Conservation (phyloP, 1,284 basidiomycete species). For the Leccinum pachyderme region DNA sequence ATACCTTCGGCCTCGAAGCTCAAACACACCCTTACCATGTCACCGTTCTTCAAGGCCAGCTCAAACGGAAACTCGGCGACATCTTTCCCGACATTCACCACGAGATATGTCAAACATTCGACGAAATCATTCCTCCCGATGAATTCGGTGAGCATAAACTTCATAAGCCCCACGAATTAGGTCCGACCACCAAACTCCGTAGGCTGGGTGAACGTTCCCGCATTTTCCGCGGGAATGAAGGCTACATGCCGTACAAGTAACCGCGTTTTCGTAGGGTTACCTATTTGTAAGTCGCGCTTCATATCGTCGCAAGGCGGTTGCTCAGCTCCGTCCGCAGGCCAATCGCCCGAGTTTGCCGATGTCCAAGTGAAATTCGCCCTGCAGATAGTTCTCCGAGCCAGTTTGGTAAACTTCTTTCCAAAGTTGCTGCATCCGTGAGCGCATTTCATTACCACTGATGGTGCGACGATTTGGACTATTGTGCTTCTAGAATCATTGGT, state of each 20-base stretch:
- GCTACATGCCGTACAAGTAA: slow-evolving; percentile 40
- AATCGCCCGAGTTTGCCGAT: slow-evolving; percentile 32
- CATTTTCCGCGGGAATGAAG: slow-evolving; percentile 30
- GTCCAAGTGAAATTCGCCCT: slow-evolving; percentile 35
- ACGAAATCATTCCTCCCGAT: slow-evolving; percentile 29
- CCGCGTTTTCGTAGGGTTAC: slow-evolving; percentile 45
- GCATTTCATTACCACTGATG: slow-evolving; percentile 7
- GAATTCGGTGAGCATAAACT: slow-evolving; percentile 22
- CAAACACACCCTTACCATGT: slow-evolving; percentile 39
- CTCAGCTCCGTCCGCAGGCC: slow-evolving; percentile 24
- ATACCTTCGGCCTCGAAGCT: slow-evolving; percentile 38
- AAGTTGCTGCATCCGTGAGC: slow-evolving; percentile 35
- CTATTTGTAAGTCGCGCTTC: slow-evolving; percentile 36
- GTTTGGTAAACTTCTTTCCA: slow-evolving; percentile 34
- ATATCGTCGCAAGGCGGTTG: slow-evolving; percentile 3
- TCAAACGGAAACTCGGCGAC: slow-evolving; percentile 37
- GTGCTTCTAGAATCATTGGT: slow-evolving; percentile 31
- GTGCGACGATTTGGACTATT: slow-evolving; percentile 15
- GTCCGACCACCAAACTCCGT: slow-evolving; percentile 6
- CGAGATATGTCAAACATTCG: slow-evolving; percentile 37
- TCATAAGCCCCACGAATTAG: slow-evolving; percentile 5
- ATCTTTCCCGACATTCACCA: slow-evolving; percentile 39
- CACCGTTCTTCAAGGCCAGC: slow-evolving; percentile 33
- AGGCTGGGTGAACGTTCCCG: slow-evolving; percentile 34
- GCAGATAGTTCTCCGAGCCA: slow-evolving; percentile 33